Base-by-base conservation (phyloP, 2,329 filamentous ascomycete species). In the Elsinoe arachidis region DNA sequence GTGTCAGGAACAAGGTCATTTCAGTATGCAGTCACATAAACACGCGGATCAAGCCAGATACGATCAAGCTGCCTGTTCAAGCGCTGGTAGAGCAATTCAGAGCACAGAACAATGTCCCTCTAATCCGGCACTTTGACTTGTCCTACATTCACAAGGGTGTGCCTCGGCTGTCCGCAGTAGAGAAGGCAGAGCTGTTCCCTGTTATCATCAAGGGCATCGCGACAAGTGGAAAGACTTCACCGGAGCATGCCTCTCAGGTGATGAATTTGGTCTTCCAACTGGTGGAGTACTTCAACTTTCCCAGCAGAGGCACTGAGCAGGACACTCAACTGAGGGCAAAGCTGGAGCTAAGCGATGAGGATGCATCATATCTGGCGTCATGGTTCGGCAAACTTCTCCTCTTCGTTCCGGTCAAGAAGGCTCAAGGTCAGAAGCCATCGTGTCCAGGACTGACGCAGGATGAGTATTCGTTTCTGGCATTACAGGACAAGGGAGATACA, bases 41-140 rank as follows among this genome's bases (percentile, higher is more conserved):
- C 66, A 84, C 83, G 15, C 74, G 83, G 59, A 76, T 83, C 62
- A 80, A 83, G 68, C 73, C 80, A 62, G 73, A 76, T 68, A 77
- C 78, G 7, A 83, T 96, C 62, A 79, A 91, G 56, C 76, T 99
- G 5, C 93, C 93, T 0, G 90, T 97, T 11, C 80, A 83, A n/a
- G 83, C 85, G 14, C 78, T 99, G 15, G 72, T 97, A 56, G 86
- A 90, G 64, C 93, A 97, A 70, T 96, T 95, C 78, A 95, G 95
- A 70, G 82, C 88, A 19, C 83, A 82, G 37, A 78, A 64, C 17
- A 62, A 83, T 38, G 86, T 85, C 11, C 76, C 85, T 1, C 78
- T 96, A 37, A 83, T 99, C 62, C 86, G 89, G 61, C 88, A 95
- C 68, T 87, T 96, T 64, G 91, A 97, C 71, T 76, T 97, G 39